Percentiles rank a stretch among this genome's conserved stretches.
Conservation (phyloP, 2,329 filamentous ascomycete species). For the Alternaria sp. region DNA sequence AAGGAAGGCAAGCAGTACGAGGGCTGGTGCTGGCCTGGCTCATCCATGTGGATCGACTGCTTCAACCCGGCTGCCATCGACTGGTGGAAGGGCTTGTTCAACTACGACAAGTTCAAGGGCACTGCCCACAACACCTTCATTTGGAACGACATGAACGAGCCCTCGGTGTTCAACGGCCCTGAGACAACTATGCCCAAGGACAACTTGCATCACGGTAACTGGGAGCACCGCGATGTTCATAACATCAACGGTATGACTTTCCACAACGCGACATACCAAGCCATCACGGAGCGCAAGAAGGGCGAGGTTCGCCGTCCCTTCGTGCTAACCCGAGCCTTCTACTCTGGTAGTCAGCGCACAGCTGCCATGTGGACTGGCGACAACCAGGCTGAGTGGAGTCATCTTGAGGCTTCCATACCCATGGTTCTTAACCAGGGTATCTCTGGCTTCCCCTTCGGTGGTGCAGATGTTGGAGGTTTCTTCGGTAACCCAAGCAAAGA, state of each 20-base stretch:
- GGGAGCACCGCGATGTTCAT: conserved; percentile 97
- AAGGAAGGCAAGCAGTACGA: conserved; percentile 91
- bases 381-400: conserved; percentile 91
- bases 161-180: conserved; percentile 97
- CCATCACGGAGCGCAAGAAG: conserved; percentile 81
- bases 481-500: conserved; percentile 97
- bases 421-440: conserved; percentile 96
- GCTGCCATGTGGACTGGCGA: conserved; percentile 99
- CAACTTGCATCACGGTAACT: conserved; percentile 87
- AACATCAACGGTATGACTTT: conserved; percentile 96
- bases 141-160: conserved; percentile 99
- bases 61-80: conserved; percentile 91
- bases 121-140: conserved; percentile 87
- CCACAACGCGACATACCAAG: conserved; percentile 91
- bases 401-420: conserved; percentile 85
- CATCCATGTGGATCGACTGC: conserved; percentile 93
- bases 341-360: conserved; percentile 84
- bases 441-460: conserved; percentile 89
- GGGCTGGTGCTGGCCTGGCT: conserved; percentile 98
- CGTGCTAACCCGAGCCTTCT: conserved; percentile 91
- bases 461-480: conserved; percentile 96
- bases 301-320: conserved; percentile 87
- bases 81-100: conserved; percentile 92
- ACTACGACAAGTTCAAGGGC: conserved; percentile 86
- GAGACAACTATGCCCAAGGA: conserved; percentile 99